A percentile compares a stretch with the other conserved stretches of the same genome.
These are phyloP conservation scores for Trichosporon asahii DNA, from an alignment of 1,284 basidiomycete species.

Conservation along the genomic window DNA sequence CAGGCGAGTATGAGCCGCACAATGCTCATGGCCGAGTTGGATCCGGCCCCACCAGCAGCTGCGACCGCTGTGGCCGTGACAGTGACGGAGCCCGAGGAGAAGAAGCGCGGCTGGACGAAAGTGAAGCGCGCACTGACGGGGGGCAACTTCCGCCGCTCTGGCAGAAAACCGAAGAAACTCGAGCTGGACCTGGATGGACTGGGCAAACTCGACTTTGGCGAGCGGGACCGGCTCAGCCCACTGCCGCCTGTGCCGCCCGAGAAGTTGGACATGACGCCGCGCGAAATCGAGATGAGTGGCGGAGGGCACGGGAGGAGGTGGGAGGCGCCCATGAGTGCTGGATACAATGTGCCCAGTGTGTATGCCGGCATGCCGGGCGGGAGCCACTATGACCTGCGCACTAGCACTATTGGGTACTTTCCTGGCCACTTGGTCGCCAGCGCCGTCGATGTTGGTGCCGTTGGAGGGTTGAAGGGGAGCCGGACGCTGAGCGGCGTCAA, in stretches of 20 bases:
- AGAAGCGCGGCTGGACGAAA: conserved; percentile 4
- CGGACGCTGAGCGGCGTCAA: conserved; percentile 6
- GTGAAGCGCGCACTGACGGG: neutral
- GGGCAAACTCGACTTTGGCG: neutral
- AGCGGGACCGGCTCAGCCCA: neutral
- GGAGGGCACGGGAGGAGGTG: neutral
- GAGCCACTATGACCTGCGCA: conserved; percentile 6
- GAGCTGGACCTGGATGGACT: neutral
- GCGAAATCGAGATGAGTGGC: neutral
- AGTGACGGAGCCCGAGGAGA: neutral
- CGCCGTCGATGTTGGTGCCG: neutral
- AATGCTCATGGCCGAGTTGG: neutral
- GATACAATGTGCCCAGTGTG: neutral
- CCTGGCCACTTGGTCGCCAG: neutral
- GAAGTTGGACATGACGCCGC: neutral
- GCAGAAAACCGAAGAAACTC: conserved; percentile 4
- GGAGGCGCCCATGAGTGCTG: neutral
- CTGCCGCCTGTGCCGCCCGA: neutral
- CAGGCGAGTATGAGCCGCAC: neutral
- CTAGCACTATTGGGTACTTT: neutral
- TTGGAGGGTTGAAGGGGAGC: neutral
- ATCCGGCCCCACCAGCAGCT: neutral
- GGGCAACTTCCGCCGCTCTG: neutral
- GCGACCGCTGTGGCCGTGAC: neutral
- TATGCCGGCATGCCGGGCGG: neutral